These are phyloP conservation scores for Cotoneaster glaucophyllus DNA, from an alignment of 306 rosid genomes.

Conservation along the genomic window DNA sequence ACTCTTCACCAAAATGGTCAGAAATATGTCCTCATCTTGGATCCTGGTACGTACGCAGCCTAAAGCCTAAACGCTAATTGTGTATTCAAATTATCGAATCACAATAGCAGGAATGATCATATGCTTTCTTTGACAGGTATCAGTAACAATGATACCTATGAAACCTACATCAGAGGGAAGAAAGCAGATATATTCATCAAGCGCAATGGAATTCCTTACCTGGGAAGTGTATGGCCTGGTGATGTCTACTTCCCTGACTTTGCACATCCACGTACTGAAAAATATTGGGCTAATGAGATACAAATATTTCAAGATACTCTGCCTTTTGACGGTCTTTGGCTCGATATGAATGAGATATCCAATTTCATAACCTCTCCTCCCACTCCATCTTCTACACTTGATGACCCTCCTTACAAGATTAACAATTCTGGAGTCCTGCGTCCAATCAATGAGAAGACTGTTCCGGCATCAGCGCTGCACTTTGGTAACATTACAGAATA, in stretches of 20 bases:
- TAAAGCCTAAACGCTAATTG: not conserved
- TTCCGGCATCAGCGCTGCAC: slow-evolving; percentile 62
- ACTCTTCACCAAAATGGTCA: slow-evolving; percentile 67
- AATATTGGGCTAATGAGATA: slow-evolving; percentile 65
- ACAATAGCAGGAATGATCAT: not conserved
- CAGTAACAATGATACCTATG: slow-evolving; percentile 48
- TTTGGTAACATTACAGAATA: slow-evolving; percentile 64
- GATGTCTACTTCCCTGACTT: slow-evolving; percentile 76
- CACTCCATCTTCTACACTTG: slow-evolving; percentile 48
- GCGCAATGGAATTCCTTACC: slow-evolving; percentile 55
- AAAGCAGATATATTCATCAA: slow-evolving; percentile 61
- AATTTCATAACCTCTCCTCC: slow-evolving; percentile 58
- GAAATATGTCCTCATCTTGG: slow-evolving; percentile 74
- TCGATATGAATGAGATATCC: slow-evolving; percentile 86
- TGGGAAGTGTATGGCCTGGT: slow-evolving; percentile 92
- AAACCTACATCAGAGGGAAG: slow-evolving; percentile 58
- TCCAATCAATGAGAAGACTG: slow-evolving; percentile 41
- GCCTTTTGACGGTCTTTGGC: slow-evolving; percentile 80
- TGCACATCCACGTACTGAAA: slow-evolving; percentile 45
- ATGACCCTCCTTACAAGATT: slow-evolving; percentile 74
- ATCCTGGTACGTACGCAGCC: slow-evolving; percentile 54
- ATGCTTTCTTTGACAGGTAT: slow-evolving; percentile 44
- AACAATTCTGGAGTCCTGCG: slow-evolving; percentile 32
- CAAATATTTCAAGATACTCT: slow-evolving; percentile 44
- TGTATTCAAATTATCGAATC: not conserved